phyloP scores from a whole-genome alignment of 192 early-diverging fungal genomes.

The Gryganskiella cystojenkinii region DNA sequence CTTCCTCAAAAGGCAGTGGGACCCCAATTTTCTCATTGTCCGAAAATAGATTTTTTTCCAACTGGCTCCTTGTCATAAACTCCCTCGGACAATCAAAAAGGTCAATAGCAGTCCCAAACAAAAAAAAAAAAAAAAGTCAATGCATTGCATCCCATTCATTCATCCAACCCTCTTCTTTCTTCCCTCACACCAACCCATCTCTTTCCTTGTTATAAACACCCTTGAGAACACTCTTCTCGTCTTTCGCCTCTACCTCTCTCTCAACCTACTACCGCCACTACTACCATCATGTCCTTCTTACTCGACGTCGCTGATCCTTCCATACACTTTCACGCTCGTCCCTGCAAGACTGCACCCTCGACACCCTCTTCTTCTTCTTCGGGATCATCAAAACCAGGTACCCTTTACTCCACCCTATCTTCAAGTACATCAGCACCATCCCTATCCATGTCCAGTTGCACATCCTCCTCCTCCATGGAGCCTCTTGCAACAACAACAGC shows the following conservation, averaged over 20 bases:
- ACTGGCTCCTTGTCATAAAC: too few species aligned
- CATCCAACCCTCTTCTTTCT: conserved; percentile 1
- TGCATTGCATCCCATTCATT: not conserved
- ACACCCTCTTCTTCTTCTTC: not conserved
- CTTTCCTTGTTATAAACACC: not conserved
- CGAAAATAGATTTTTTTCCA: too few species aligned
- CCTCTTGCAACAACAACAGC: not conserved
- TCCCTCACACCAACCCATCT: not conserved
- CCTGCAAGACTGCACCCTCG: conserved; percentile 1
- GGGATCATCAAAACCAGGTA: not conserved
- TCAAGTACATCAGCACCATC: not conserved
- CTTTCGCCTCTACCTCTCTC: too few species aligned
- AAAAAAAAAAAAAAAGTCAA: too few species aligned
- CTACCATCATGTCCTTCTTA: conserved; percentile 31
- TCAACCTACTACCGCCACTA: not conserved
- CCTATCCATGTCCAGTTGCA: too few species aligned
- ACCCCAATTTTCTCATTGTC: too few species aligned
- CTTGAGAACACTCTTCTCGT: not conserved
- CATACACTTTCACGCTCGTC: conserved; percentile 46
- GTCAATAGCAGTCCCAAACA: too few species aligned
- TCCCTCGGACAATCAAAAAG: too few species aligned
- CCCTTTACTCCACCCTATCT: not conserved
- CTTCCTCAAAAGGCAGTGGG: too few species aligned
- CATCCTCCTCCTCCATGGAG: not conserved
- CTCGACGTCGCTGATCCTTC: conserved; percentile 48